Percentiles rank a stretch among this genome's conserved stretches.
Conservation (phyloP, 2,329 filamentous ascomycete species). For the Scytalidium sp. region DNA sequence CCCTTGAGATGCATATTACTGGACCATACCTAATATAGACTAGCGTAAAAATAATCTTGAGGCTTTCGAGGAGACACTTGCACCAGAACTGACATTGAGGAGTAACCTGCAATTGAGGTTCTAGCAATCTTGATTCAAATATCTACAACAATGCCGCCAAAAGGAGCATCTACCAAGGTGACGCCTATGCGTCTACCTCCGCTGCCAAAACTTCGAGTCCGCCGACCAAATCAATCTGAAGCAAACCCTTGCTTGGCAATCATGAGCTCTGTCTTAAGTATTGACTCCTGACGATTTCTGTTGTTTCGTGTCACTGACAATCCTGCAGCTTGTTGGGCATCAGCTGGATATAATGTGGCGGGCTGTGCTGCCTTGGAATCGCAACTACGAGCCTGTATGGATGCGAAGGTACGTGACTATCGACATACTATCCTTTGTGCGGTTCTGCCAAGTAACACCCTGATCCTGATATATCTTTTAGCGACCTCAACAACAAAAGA, state of each 20-base stretch:
- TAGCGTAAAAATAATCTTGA: constrained; percentile 20
- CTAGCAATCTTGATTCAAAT: not conserved
- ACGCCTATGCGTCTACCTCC: constrained; percentile 46
- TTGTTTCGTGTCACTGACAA: constrained; percentile 4
- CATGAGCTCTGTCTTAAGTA: constrained; percentile 67
- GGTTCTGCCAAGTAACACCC: too few species aligned
- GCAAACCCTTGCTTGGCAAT: constrained; percentile 62
- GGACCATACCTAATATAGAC: constrained; percentile 1
- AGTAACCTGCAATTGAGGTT: not conserved
- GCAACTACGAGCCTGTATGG: constrained; percentile 71
- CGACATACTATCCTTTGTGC: too few species aligned
- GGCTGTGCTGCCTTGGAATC: constrained; percentile 59
- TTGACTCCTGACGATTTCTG: constrained; percentile 15
- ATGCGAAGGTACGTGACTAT: constrained; percentile 61
- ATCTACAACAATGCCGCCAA: constrained; percentile 28
- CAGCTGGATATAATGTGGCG: constrained; percentile 63
- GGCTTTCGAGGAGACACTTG: not conserved
- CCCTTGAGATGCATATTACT: not conserved
- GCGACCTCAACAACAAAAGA: constrained; percentile 53
- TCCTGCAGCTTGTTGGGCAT: constrained; percentile 75
- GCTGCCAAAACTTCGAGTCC: constrained; percentile 60
- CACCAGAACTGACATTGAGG: not conserved
- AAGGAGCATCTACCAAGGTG: constrained; percentile 25
- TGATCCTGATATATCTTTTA: too few species aligned
- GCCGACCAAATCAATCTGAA: constrained; percentile 59